Evolutionary conservation across 371 early-diverging fungal genomes (phyloP), one percentile per base, ranked within the genome.

Genomic region (Vairimorpha apis): DNA sequence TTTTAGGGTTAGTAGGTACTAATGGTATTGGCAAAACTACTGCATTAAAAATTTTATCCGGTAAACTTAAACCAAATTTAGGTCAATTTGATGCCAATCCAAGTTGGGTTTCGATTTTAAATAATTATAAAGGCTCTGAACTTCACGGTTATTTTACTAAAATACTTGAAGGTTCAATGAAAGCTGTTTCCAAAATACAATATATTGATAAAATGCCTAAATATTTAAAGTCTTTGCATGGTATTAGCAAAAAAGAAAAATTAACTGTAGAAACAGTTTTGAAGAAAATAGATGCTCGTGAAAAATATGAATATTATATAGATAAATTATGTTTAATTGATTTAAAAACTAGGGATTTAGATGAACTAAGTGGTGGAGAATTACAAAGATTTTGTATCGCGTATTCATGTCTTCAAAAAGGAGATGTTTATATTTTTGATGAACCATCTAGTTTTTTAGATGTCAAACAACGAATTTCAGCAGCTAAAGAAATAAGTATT

Each of bases 361-460:
- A 85, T 53, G 88, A 92, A 76, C 85, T 98, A 71, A 95, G 96
- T 70, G 99, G 99, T 83, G 99, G 99, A 84, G 97, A 98, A 86
- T 86, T 97, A 81, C 99, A 98, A 85, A 90, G 97, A 78, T 94
- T 98, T 82, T 92, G 94, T 73, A 94, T 97, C 83, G 92, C 90
- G 47, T 85, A 92, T 41, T 87, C 91, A 3, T 87, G 87, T 69
- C 87, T 94, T 69, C 90, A 92, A 82, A 77, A 87, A 30, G 92
- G 92, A 30, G 91, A 95, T 83, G 90, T 96, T 83, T 96, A 93
- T 85, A 95, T 97, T 92, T 95, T 95, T 84, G 99, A 98, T 83
- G 99, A 98, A 85, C 99, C 99, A 64, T 93, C 96, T 30, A 90
- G 90, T 62, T 98, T 94, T 82, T 86, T 98, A 76, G 99, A 98